Evolutionary conservation across 192 early-diverging fungal species (phyloP), one percentile per base, ranked within the genome.

Genomic region (Linnemannia schmuckeri): DNA sequence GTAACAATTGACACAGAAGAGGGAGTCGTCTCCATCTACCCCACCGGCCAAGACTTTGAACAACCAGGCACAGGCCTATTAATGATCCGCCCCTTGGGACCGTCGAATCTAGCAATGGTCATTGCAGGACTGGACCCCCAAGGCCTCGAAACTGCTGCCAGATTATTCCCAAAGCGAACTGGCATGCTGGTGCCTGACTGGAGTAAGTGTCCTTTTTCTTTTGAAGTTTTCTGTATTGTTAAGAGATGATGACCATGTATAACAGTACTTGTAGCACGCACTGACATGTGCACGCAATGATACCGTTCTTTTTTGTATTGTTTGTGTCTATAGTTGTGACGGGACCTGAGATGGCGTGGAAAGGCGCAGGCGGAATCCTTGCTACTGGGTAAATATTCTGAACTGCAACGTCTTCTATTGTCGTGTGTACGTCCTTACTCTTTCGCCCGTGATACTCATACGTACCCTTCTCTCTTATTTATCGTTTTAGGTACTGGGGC

Each of bases 121-220:
- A 85, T 91, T 30, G 88, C 90, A 17, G 90, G 90, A 27, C 38
- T 89, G 0, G 90, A 92, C 83, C 40, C 30, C 3, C 71, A 77
- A 24, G 92, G 92, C 4, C 76, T 92, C 6, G 75, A 85, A 30
- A 75, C 73, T 4, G 89, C 90, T 1, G 75, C 84, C 12, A 77
- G 86, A 52, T 75, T 92, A n/a, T 79, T 92, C 42, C 92, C 90
- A 15, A 90, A 88, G 49, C 87, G 89, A 13, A 90, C 92, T 33
- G 92, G 92, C 5, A 81, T 90, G 7, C 38, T 91, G 18, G 84
- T 92, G 35, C 90, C 92, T 38, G 92, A 92, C 72, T 92, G 90
- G 89, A 79, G 89, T 89, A 90, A 85, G 63, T 37, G 17, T 38
- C 38, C 6, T 49, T 49, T 12, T 8, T 18, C 22, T 75, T 35